Conservation (phyloP, 2,329 filamentous ascomycete genomes). For the Colletotrichum echinochloae region DNA sequence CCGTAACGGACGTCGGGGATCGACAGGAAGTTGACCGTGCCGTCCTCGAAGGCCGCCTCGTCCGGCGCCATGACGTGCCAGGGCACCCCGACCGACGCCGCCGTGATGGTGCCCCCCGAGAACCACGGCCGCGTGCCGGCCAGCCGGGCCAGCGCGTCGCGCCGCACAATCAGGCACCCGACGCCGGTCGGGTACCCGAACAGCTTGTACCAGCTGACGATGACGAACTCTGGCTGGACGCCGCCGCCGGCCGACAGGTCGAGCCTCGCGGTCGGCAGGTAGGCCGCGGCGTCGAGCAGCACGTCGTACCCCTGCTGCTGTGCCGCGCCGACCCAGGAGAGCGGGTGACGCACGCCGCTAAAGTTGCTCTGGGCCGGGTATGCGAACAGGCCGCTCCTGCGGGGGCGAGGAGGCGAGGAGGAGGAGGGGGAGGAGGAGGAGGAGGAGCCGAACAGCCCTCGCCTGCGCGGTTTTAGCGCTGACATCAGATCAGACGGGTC, state of each 20-base stretch:
- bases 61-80: slow-evolving; percentile 49
- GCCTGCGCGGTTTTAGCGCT: slow-evolving; percentile 42
- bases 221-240: slow-evolving; percentile 54
- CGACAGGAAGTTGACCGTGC: slow-evolving; percentile 54
- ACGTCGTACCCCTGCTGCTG: slow-evolving; percentile 55
- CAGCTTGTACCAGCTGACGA: slow-evolving; percentile 57
- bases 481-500: slow-evolving; percentile 44
- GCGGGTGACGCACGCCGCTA: slow-evolving; percentile 55
- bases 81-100: slow-evolving; percentile 47
- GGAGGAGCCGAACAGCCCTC: slow-evolving; percentile 1
- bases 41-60: slow-evolving; percentile 54
- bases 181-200: slow-evolving; percentile 58
- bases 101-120: slow-evolving; percentile 53
- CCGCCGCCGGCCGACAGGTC: slow-evolving; percentile 46
- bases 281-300: slow-evolving; percentile 55
- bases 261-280: slow-evolving; percentile 51
- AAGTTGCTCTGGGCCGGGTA: slow-evolving; percentile 62
- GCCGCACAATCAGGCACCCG: slow-evolving; percentile 53
- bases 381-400: slow-evolving; percentile 53
- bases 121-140: slow-evolving; percentile 53
- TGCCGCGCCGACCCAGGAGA: slow-evolving; percentile 51
- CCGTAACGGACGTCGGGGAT: slow-evolving; percentile 54
- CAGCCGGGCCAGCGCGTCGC: slow-evolving; percentile 48
- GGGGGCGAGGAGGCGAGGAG: neutral
- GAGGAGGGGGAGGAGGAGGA: neutral